These are phyloP conservation scores for Uronychia binucleata DNA, from an alignment of 73 alveolate species.

Conservation along the genomic window DNA sequence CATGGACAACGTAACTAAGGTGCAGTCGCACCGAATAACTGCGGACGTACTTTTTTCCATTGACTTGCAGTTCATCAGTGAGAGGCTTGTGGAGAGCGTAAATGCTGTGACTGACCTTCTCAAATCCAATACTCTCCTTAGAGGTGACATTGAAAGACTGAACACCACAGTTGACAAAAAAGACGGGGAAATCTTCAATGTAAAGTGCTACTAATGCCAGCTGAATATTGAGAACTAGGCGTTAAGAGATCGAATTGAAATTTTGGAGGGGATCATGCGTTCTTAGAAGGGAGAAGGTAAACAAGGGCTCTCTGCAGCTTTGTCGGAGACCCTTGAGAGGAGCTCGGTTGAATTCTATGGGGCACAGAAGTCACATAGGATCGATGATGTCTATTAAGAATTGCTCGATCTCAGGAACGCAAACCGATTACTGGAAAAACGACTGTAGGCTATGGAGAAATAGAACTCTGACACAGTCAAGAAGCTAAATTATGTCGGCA, in stretches of 20 bases:
- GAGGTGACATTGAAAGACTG: constrained; percentile 38
- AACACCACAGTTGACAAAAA: constrained; percentile 1
- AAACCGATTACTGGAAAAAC: constrained; percentile 32
- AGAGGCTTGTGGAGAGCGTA: constrained; percentile 41
- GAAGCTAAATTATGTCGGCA: constrained; percentile 40
- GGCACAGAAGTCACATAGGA: too few relatives aligned
- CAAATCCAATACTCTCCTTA: constrained; percentile 41
- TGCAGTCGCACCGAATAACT: too few relatives aligned
- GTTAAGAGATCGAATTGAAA: constrained; percentile 37
- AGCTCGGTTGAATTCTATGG: too few relatives aligned
- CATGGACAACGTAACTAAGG: too few relatives aligned
- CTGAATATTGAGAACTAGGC: constrained; percentile 33
- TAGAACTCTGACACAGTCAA: constrained; percentile 27
- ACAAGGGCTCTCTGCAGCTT: background rate
- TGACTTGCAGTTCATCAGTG: too few relatives aligned
- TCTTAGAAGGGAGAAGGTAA: constrained; percentile 5
- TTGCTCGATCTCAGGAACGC: constrained; percentile 33
- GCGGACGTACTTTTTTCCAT: too few relatives aligned
- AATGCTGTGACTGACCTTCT: constrained; percentile 54
- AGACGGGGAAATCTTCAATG: constrained; percentile 27
- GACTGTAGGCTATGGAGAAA: constrained; percentile 22
- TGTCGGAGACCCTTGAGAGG: too few relatives aligned
- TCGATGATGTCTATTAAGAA: constrained; percentile 21
- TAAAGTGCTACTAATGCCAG: constrained; percentile 21
- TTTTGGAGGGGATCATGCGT: constrained; percentile 33